A percentile compares a stretch with the other conserved stretches of the same genome.
Conservation (phyloP, 2,329 filamentous ascomycete genomes). For the Zelopaecilomyces penicillatus region DNA sequence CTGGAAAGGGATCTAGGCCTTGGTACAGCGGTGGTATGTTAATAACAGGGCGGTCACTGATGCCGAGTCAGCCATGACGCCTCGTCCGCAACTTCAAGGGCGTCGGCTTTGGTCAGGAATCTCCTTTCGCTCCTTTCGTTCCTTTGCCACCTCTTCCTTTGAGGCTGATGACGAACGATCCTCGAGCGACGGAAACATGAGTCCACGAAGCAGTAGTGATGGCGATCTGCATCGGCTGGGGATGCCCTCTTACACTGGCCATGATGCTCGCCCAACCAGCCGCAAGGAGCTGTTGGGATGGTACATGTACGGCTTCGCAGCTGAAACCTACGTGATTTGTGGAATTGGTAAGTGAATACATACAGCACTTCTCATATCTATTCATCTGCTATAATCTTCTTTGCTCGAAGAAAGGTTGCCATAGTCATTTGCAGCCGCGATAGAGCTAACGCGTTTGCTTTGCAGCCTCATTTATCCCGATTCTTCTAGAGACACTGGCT, state of each 20-base stretch:
- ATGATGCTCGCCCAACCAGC: conserved; percentile 85
- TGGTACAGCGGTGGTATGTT: no score
- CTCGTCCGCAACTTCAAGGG: conserved; percentile 33
- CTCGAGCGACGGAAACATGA: conserved; percentile 24
- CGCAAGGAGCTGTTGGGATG: conserved; percentile 81
- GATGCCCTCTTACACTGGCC: conserved; percentile 59
- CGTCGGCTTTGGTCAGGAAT: conserved; percentile 39
- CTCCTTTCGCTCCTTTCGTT: conserved; percentile 49
- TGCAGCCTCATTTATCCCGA: conserved; percentile 85
- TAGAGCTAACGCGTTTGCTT: no score
- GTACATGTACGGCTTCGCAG: conserved; percentile 94
- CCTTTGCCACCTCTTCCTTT: conserved; percentile 51
- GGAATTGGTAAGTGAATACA: conserved; percentile 47
- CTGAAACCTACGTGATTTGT: conserved; percentile 93
- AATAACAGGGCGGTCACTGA: no score
- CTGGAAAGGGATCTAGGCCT: no score
- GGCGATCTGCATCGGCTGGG: conserved; percentile 25
- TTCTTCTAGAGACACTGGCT: conserved; percentile 87
- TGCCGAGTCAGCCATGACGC: conserved; percentile 7
- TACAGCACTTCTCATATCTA: background rate
- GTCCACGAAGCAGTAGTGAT: conserved; percentile 27
- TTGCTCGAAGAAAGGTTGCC: no score
- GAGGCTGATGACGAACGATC: conserved; percentile 64
- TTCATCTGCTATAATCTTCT: no score
- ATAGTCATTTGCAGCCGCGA: no score